These are phyloP conservation scores for Saccharomycodes ludwigii DNA, from an alignment of 805 yeast genomes.

Conservation along the genomic window DNA sequence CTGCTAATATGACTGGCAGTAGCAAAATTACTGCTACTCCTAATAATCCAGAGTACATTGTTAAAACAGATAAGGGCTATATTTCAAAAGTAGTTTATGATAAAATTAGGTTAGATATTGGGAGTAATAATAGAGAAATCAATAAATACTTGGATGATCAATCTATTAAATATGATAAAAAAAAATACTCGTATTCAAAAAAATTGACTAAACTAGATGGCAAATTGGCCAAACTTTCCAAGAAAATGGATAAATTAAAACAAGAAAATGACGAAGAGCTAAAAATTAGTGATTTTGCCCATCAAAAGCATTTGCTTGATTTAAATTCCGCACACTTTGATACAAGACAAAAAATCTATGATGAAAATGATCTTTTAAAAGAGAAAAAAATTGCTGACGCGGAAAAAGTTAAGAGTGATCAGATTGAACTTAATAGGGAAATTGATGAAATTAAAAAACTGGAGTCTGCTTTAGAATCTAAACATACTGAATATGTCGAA, in stretches of 20 bases:
- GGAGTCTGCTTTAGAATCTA: conserved; percentile 11
- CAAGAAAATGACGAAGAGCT: background rate
- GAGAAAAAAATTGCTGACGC: background rate
- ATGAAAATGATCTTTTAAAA: background rate
- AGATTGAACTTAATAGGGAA: conserved; percentile 15
- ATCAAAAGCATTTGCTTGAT: background rate
- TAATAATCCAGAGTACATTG: conserved; percentile 19
- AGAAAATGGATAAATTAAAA: background rate
- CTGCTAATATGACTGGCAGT: too few species aligned
- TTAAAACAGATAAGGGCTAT: conserved; percentile 15
- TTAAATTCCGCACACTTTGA: background rate
- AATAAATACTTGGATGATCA: too few species aligned
- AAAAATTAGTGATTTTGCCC: conserved; percentile 1
- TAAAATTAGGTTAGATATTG: conserved; percentile 15
- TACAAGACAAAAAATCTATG: background rate
- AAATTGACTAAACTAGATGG: too few species aligned
- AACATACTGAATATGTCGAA: conserved; percentile 12
- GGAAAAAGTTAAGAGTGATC: background rate
- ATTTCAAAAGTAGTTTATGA: conserved; percentile 21
- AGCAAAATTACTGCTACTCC: too few species aligned
- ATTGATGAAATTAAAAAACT: conserved; percentile 15
- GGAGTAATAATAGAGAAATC: too few species aligned
- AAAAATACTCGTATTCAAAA: too few species aligned
- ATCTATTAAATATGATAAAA: too few species aligned
- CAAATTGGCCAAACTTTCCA: background rate